phyloP scores from a whole-genome alignment of 2,329 filamentous ascomycete genomes.

The Microdochium bolleyi region DNA sequence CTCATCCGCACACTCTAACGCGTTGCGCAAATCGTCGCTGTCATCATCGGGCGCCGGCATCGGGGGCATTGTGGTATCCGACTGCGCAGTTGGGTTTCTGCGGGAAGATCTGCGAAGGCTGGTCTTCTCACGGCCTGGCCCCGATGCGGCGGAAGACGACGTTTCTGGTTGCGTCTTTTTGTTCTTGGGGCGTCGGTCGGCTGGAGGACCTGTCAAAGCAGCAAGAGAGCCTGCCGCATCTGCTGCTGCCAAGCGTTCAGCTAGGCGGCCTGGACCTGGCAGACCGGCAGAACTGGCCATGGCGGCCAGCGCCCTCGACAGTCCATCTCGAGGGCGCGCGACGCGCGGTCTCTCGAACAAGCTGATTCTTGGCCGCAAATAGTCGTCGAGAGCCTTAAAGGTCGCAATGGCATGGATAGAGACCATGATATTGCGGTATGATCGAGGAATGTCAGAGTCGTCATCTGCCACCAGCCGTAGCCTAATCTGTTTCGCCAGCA shows the following conservation, averaged over 20 bases:
- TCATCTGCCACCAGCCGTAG: slow-evolving; percentile 85
- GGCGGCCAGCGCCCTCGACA: slow-evolving; percentile 64
- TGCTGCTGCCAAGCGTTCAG: slow-evolving; percentile 30
- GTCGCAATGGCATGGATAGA: slow-evolving; percentile 97
- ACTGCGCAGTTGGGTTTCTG: slow-evolving; percentile 41
- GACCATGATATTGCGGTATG: slow-evolving; percentile 93
- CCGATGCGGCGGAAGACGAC: slow-evolving; percentile 35
- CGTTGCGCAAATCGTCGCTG: slow-evolving; percentile 56
- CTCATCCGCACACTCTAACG: slow-evolving; percentile 89
- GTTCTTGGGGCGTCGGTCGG: slow-evolving; percentile 35
- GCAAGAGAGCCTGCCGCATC: slow-evolving; percentile 17
- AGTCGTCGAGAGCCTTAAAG: slow-evolving; percentile 94
- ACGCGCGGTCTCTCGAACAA: slow-evolving; percentile 65
- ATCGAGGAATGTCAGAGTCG: slow-evolving; percentile 77
- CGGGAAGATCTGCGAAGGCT: slow-evolving; percentile 55
- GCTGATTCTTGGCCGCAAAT: slow-evolving; percentile 82
- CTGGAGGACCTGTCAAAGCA: slow-evolving; percentile 15
- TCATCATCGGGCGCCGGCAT: slow-evolving; percentile 46
- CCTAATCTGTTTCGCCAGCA: slow-evolving; percentile 92
- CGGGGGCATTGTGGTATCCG: slow-evolving; percentile 39
- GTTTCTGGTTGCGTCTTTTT: slow-evolving; percentile 24
- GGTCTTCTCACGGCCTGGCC: slow-evolving; percentile 49
- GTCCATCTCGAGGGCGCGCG: slow-evolving; percentile 51
- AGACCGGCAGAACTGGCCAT: slow-evolving; percentile 66
- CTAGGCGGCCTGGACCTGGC: slow-evolving; percentile 40